Conservation (phyloP, 2,329 filamentous ascomycete genomes). For the Arthrobotrys sinensis region DNA sequence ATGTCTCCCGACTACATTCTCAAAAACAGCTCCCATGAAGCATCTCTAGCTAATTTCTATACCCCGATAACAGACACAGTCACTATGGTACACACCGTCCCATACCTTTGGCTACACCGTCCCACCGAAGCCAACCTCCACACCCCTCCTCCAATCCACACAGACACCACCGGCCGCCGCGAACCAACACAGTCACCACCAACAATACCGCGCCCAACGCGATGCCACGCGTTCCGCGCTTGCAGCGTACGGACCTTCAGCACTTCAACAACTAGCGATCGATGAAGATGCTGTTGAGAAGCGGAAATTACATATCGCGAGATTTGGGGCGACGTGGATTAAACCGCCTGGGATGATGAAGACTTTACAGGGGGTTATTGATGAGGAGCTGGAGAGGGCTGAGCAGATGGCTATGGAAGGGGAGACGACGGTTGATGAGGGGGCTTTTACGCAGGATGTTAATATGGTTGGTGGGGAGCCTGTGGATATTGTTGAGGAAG, state of each 20-base stretch:
- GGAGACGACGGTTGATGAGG: slow-evolving; percentile 71
- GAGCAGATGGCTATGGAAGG: slow-evolving; percentile 85
- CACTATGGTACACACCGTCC: slow-evolving; percentile 80
- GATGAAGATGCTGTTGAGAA: slow-evolving; percentile 84
- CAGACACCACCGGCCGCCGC: slow-evolving; percentile 60
- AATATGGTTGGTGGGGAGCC: slow-evolving; percentile 67
- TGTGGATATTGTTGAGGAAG: slow-evolving; percentile 67
- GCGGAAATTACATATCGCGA: slow-evolving; percentile 84
- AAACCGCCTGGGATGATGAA: slow-evolving; percentile 89
- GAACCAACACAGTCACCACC: slow-evolving; percentile 61
- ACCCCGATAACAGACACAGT: slow-evolving; percentile 74
- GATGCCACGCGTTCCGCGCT: slow-evolving; percentile 64
- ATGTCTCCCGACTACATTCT: slow-evolving; percentile 65
- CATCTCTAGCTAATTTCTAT: slow-evolving; percentile 61
- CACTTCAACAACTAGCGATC: slow-evolving; percentile 67
- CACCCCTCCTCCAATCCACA: slow-evolving; percentile 63
- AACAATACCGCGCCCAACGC: slow-evolving; percentile 58
- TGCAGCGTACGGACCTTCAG: slow-evolving; percentile 62
- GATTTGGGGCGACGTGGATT: slow-evolving; percentile 92
- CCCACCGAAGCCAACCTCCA: slow-evolving; percentile 65
- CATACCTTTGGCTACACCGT: slow-evolving; percentile 69
- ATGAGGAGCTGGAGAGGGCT: slow-evolving; percentile 89
- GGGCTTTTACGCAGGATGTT: slow-evolving; percentile 66
- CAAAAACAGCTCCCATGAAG: slow-evolving; percentile 14
- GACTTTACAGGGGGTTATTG: slow-evolving; percentile 88